Base-by-base conservation (phyloP, 2,329 filamentous ascomycete genomes). In the Ilyonectria robusta region DNA sequence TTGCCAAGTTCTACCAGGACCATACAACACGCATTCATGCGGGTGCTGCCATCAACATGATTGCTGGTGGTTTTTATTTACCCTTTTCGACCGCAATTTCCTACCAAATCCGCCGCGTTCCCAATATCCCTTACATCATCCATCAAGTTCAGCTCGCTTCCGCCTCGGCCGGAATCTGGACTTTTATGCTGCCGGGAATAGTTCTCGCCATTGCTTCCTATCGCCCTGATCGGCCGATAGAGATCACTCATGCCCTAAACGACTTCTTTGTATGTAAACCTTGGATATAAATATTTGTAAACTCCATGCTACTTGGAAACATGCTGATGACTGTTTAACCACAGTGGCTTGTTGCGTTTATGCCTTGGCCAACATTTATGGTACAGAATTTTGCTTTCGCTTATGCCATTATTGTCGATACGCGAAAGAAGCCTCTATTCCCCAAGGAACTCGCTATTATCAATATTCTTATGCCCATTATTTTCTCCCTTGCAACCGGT, bases 161-260 rank as follows among this genome's bases (percentile, higher is more conserved):
- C 17, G 65, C 65, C 23, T 8, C 61, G 0, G 65, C 65, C 6
- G 65, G 65, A 19, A 65, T 67, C 44, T 67, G 65, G 65, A 67
- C 65, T 33, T 67, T 67, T 21, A 67, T 67, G 65, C 61, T 67
- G n/a, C 65, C 65, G 44, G 65, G 65, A 26, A 67, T 67, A 2
- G 65, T 67, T n/a, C 65, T 70, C 11, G 62, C 54, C n/a, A 63
- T 59, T 3, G 63, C 68, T 4, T 61, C 50, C 11, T 70, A 66
- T 23, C 66, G 69, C 13, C 63, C 65, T 8, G 50, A 71, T 37
- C 66, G 69, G 10, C 61, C 63, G 9, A 51, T 42, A 13, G 67
- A 71, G 48, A 67, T 69, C 11, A 71, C 69, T 7, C 47, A 69
- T 51, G 59, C 64, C 11, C 23, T 71, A 5, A 71, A 67, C 46